Evolutionary conservation across 768 basidiomycete species (phyloP).

Genomic region (Serendipita sp.): DNA sequence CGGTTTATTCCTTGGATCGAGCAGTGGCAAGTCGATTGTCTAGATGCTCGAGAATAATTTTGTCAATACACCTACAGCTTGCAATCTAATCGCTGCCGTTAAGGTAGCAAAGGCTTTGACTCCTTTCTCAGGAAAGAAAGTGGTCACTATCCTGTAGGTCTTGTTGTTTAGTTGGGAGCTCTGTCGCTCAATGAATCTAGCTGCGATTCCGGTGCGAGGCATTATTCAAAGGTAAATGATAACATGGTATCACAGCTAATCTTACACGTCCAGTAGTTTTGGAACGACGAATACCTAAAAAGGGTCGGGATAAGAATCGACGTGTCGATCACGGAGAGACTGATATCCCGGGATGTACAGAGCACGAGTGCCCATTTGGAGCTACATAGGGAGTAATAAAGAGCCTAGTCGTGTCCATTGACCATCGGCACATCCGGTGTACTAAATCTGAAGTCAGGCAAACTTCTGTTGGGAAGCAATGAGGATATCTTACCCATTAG

Average conservation of each 20-base stretch:
- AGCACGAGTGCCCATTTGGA: neutral
- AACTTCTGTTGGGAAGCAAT: neutral
- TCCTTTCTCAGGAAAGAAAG: slow-evolving; percentile 48
- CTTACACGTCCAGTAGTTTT: neutral
- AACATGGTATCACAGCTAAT: neutral
- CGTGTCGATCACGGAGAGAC: neutral
- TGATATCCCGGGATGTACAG: neutral
- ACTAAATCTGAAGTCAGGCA: neutral
- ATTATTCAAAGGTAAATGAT: slow-evolving; percentile 71
- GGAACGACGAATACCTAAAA: slow-evolving; percentile 39
- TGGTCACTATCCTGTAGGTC: slow-evolving; percentile 73
- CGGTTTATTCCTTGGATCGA: slow-evolving; percentile 89
- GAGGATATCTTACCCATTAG: neutral
- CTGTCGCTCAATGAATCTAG: slow-evolving; percentile 21
- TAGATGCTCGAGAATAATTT: neutral
- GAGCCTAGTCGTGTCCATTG: neutral
- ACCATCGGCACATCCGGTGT: neutral
- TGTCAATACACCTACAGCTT: slow-evolving; percentile 31
- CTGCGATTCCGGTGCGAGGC: slow-evolving; percentile 81
- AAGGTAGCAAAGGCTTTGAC: slow-evolving; percentile 57
- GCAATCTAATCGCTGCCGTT: slow-evolving; percentile 87
- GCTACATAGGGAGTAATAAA: neutral
- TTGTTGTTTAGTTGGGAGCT: neutral
- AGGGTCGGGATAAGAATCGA: slow-evolving; percentile 23
- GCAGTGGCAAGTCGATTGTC: slow-evolving; percentile 30